Evolutionary conservation across 2,329 filamentous ascomycete species (phyloP), one percentile per base, ranked within the genome.

Genomic region (Colletotrichum cuscutae): DNA sequence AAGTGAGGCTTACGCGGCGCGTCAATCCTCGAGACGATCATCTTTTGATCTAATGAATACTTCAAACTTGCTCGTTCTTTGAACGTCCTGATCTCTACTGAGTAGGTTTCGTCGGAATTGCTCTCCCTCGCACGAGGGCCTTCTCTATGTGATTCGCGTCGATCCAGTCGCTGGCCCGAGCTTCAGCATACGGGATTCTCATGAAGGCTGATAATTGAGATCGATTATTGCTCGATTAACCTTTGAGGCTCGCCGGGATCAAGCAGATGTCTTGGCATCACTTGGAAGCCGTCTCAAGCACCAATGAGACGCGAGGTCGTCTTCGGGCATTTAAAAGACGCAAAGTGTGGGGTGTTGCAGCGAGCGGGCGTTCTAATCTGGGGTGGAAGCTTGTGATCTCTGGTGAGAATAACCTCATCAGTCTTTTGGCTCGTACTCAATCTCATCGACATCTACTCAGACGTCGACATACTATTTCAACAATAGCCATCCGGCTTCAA

Each of bases 271-370:
- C 42, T 49, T 49, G 42, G 42, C 42, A 49, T 22, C 42, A 49
- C 42, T 49, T 22, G 42, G 42, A 22, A 49, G 42, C 19, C 5
- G 42, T 19, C 8, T 19, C 4, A n/a, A n/a, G 19, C 42, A 22
- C 42, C 19, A 22, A 49, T 49, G 15, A 22, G 19, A 22, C 2
- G 19, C 19, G 42, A 22, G 24, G n/a, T 32, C 9, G 32, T 26
- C 13, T 35, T 46, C 24, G 58, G 57, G 42, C 58, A 68, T 63
- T 62, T 32, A 28, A n/a, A 63, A 56, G 65, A 9, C 58, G 49
- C 58, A 56, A 56, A 54, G 57, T 62, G 65, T 28, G 57, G 65
- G 65, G 65, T 67, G 49, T 42, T 19, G 57, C 11, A 62, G 46
- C 8, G 9, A 28, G 28, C 56, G 56, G 26, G 24, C 37, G 30